Conservation (phyloP, 805 yeast genomes). For the Yarrowia alimentaria region DNA sequence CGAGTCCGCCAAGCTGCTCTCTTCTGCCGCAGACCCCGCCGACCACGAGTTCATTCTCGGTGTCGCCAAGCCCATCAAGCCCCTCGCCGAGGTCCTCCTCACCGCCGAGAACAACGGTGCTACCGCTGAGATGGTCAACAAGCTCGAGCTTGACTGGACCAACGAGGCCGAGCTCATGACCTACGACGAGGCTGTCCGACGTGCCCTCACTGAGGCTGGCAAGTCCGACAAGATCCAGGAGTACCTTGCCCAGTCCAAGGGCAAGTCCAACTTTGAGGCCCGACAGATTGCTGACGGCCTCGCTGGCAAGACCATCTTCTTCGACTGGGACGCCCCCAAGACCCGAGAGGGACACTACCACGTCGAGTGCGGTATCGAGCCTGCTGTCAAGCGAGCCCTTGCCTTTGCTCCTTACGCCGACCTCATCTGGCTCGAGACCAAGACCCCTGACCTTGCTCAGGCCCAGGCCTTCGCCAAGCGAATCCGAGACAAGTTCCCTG, state of each 20-base stretch:
- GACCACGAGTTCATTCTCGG: conserved; percentile 60
- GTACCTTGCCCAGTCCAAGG: conserved; percentile 36
- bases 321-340: conserved; percentile 61
- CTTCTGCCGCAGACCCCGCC: conserved; percentile 52
- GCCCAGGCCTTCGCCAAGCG: conserved; percentile 49
- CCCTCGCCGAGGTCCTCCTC: conserved; percentile 48
- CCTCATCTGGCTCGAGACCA: conserved; percentile 61
- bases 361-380: conserved; percentile 50
- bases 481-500: conserved; percentile 50
- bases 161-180: conserved; percentile 45
- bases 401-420: conserved; percentile 60
- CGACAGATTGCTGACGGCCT: conserved; percentile 36
- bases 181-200: conserved; percentile 51
- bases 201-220: conserved; percentile 37
- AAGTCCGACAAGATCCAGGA: conserved; percentile 37
- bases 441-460: conserved; percentile 53
- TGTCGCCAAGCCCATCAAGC: conserved; percentile 42
- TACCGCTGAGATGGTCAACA: conserved; percentile 40
- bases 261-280: conserved; percentile 38
- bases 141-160: conserved; percentile 51
- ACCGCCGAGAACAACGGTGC: conserved; percentile 47
- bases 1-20: conserved; percentile 52
- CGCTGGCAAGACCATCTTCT: conserved; percentile 41
- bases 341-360: conserved; percentile 58
- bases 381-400: conserved; percentile 54